Percentiles rank a stretch among this genome's conserved stretches.
Evolutionary conservation across 2,329 filamentous ascomycete species (phyloP).

Genomic region (Arachnopeziza araneosa): DNA sequence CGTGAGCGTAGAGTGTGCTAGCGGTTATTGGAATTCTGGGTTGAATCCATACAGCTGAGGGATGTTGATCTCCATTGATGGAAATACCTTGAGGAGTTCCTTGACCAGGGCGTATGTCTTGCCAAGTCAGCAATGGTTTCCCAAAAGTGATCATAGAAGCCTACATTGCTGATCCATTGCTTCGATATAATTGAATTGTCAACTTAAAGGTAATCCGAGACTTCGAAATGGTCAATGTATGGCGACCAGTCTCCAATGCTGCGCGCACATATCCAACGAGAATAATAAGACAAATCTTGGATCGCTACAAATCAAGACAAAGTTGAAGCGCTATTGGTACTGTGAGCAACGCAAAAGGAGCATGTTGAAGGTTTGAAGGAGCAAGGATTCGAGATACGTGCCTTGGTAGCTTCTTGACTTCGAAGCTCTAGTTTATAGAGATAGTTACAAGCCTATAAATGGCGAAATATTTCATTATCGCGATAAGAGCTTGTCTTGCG

Average conservation of each 20-base stretch:
- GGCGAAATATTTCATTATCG: too few relatives aligned
- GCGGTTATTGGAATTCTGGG: slow-evolving; percentile 17
- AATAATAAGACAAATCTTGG: background rate
- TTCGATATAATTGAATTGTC: background rate
- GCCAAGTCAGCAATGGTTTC: background rate
- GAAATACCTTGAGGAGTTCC: background rate
- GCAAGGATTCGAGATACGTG: background rate
- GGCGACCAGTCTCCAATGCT: background rate
- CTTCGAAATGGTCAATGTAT: background rate
- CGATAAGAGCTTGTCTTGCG: too few relatives aligned
- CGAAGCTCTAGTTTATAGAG: too few relatives aligned
- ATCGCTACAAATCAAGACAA: background rate
- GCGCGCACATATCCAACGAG: background rate
- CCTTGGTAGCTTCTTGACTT: too few relatives aligned
- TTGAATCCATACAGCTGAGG: background rate
- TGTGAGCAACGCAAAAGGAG: background rate
- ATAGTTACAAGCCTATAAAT: too few relatives aligned
- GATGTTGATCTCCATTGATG: background rate
- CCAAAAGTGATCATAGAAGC: background rate
- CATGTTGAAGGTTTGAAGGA: background rate
- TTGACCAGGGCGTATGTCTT: background rate
- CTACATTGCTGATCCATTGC: background rate
- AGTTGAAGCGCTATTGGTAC: background rate
- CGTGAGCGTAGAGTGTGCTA: slow-evolving; percentile 17
- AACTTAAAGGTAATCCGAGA: background rate